phyloP scores from a whole-genome alignment of 2,329 filamentous ascomycete genomes.

The Esteya vermicola region DNA sequence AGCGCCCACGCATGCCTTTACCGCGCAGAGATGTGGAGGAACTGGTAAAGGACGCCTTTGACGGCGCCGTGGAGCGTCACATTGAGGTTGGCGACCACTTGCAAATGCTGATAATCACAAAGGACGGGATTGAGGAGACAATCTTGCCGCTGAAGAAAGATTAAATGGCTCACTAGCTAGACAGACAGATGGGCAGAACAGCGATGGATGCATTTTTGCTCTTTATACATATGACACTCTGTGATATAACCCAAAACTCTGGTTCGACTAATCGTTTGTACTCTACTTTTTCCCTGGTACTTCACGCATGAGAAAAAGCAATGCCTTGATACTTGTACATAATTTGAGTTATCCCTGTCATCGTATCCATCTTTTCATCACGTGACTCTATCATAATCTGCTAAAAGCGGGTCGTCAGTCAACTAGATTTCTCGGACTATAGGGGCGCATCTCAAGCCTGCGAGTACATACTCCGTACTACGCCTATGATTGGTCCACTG shows the following conservation, averaged over 20 bases:
- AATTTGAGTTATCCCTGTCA: too few relatives aligned
- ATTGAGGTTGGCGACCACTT: constrained; percentile 96
- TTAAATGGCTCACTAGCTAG: too few relatives aligned
- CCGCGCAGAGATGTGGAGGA: constrained; percentile 62
- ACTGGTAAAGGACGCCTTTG: constrained; percentile 92
- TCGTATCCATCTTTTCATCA: too few relatives aligned
- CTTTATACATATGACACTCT: too few relatives aligned
- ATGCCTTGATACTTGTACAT: too few relatives aligned
- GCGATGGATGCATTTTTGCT: not conserved
- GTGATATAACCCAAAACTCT: too few relatives aligned
- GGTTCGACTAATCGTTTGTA: too few relatives aligned
- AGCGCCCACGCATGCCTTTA: constrained; percentile 56
- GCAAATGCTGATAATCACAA: constrained; percentile 89
- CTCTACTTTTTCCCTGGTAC: too few relatives aligned
- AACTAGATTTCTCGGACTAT: not conserved
- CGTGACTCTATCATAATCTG: too few relatives aligned
- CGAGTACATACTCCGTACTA: not conserved
- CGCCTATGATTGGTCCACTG: not conserved
- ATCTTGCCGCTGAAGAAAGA: constrained; percentile 81
- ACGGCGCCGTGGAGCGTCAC: constrained; percentile 93
- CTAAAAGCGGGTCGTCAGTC: not conserved
- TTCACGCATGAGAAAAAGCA: too few relatives aligned
- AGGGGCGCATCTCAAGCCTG: not conserved
- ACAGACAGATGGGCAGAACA: not conserved
- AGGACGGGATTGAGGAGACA: constrained; percentile 75